These are phyloP conservation scores for Nosema muscidifuracis DNA, from an alignment of 371 early-diverging fungal genomes.

Conservation along the genomic window DNA sequence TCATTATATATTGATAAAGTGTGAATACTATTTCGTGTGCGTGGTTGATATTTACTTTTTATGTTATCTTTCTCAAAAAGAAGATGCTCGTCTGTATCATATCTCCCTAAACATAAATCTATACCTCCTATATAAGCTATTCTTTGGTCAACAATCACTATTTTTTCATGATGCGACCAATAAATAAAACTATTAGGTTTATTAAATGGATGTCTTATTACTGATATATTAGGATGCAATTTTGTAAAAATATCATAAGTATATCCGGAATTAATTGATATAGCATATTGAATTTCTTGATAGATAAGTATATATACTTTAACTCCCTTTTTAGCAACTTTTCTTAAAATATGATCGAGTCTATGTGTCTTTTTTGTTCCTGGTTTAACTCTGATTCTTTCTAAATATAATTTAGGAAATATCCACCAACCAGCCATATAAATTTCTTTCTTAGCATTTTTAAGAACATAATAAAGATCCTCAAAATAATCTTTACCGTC, in stretches of 20 bases:
- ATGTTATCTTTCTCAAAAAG: constrained; percentile 66
- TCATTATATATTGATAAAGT: too few species aligned
- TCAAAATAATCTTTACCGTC: constrained; percentile 76
- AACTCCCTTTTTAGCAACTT: constrained; percentile 76
- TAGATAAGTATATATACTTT: constrained; percentile 77
- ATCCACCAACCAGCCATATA: constrained; percentile 81
- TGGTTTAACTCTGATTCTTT: constrained; percentile 66
- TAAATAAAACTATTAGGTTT: constrained; percentile 67
- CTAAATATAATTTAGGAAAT: constrained; percentile 66
- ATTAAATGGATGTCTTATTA: constrained; percentile 61
- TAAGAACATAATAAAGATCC: constrained; percentile 71
- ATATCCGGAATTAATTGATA: constrained; percentile 72
- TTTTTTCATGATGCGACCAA: constrained; percentile 73
- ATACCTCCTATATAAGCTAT: constrained; percentile 79
- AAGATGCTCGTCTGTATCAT: constrained; percentile 72
- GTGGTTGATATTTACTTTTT: neutral
- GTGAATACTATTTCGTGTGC: too few species aligned
- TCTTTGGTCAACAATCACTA: constrained; percentile 72
- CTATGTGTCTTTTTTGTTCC: constrained; percentile 70
- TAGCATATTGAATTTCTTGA: constrained; percentile 74
- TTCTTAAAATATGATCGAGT: constrained; percentile 71
- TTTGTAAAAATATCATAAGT: constrained; percentile 71
- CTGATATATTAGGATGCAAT: constrained; percentile 71
- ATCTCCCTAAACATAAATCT: constrained; percentile 81
- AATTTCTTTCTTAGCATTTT: constrained; percentile 68